phyloP scores from a whole-genome alignment of 2,329 filamentous ascomycete species.

The Botrytis squamosa region DNA sequence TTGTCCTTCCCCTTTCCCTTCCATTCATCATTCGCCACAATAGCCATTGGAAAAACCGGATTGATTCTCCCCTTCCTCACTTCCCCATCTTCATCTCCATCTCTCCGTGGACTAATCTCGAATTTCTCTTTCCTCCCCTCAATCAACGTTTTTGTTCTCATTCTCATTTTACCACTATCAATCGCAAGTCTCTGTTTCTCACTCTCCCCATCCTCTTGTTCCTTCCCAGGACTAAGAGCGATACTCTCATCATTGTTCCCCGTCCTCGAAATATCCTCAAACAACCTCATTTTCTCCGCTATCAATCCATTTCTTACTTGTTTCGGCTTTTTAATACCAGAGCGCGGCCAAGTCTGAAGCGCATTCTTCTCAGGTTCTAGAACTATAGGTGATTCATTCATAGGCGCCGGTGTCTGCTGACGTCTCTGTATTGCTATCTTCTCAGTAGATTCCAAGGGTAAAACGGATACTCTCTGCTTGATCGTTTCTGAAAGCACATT shows the following conservation, averaged over 20 bases:
- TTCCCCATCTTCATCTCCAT: background rate
- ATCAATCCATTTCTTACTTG: constrained; percentile 27
- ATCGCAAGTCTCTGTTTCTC: background rate
- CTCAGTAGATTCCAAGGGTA: background rate
- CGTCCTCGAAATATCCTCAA: constrained; percentile 25
- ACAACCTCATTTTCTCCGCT: constrained; percentile 33
- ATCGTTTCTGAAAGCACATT: background rate
- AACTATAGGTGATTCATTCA: background rate
- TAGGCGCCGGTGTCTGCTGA: background rate
- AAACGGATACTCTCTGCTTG: background rate
- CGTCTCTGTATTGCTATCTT: background rate
- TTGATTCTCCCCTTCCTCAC: background rate
- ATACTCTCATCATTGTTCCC: background rate
- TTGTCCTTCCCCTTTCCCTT: background rate
- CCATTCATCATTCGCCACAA: background rate
- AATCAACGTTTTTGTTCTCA: background rate
- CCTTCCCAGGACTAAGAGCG: background rate
- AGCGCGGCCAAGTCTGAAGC: constrained; percentile 9
- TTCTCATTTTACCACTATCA: background rate
- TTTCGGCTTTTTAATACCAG: background rate
- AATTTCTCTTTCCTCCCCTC: constrained; percentile 9
- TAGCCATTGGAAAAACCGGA: background rate
- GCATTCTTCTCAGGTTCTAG: background rate
- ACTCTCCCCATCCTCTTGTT: constrained; percentile 13
- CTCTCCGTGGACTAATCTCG: constrained; percentile 1